phyloP scores from a whole-genome alignment of 805 yeast genomes.

The Candida krabiensis region DNA sequence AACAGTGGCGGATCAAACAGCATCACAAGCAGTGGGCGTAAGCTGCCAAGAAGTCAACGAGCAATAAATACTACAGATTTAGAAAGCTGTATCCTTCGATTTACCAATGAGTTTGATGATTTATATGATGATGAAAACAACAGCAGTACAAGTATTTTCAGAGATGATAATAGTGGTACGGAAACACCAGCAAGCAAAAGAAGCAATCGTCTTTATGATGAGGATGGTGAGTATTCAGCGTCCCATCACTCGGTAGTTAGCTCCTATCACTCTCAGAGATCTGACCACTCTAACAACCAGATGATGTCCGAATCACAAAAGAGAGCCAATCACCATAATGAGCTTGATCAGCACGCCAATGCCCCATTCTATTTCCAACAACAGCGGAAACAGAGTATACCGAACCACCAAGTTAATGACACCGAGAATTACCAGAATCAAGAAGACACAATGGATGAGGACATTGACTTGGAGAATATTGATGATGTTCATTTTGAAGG shows the following conservation, averaged over 20 bases:
- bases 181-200: constrained; percentile 1
- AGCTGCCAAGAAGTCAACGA: constrained; percentile 23
- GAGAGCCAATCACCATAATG: background rate
- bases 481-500: constrained; percentile 30
- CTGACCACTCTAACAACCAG: constrained; percentile 1
- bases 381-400: background rate
- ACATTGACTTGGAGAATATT: constrained; percentile 26
- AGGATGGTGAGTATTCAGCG: background rate
- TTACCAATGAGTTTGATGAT: constrained; percentile 44
- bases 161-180: constrained; percentile 18
- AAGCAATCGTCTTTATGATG: background rate
- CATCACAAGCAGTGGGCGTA: constrained; percentile 15
- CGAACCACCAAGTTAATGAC: background rate
- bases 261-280: background rate
- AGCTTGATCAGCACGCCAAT: background rate
- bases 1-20: constrained; percentile 11
- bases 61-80: constrained; percentile 40
- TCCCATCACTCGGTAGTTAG: constrained; percentile 1
- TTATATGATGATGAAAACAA: constrained; percentile 27
- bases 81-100: constrained; percentile 39
- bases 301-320: background rate
- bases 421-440: background rate
- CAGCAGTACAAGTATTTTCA: constrained; percentile 29
- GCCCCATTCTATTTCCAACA: background rate
- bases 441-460: constrained; percentile 28